Evolutionary conservation across 352 stramenopile genomes (phyloP), one percentile per base, ranked within the genome.

Genomic region (Plasmopara halstedii): DNA sequence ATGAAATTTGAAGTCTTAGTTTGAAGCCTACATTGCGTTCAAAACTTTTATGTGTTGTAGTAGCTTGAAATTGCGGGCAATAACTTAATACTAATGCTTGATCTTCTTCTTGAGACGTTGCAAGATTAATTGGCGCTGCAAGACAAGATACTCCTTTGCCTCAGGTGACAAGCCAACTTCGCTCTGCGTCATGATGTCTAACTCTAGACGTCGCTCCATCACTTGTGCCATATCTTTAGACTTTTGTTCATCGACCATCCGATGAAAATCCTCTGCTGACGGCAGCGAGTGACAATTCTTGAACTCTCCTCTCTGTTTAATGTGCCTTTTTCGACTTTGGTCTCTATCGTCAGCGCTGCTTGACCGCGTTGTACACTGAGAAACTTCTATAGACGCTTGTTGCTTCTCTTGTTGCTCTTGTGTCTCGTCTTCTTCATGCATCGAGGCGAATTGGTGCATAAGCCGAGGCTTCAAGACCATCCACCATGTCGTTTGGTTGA

Each of bases 181-280:
- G 17, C 37, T 58, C 11, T 47, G 39, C 6, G 42, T 58, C 50
- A 58, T 58, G 21, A 43, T 43, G 1, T 48, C 45, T 19, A 60
- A 25, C 27, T 56, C 40, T 33, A 60, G 29, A 11, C 27, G 41
- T 14, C 32, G 31, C 15, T 58, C 35, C 35, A 50, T 37, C 20
- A 49, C 23, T 27, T 6, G 21, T 41, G 17, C 44, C 18, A 47
- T 22, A 10, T 43, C 33, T 35, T 35, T 35, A 18, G 6, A 17
- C 2, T 18, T 35, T 18, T n/a, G 31, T 18, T 17, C 11, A 35
- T 35, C 31, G 25, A 29, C 25, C 25, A 29, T 29, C 11, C 7
- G 25, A 17, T 13, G 31, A 8, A 7, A 13, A 35, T 6, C 11
- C 7, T 35, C 31, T 14, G 31, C 11, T 17, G 31, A 18, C 31